A percentile compares a stretch with the other conserved stretches of the same genome.
Conservation (phyloP, 2,329 filamentous ascomycete genomes). For the Paracorniculantispora psalliotae region DNA sequence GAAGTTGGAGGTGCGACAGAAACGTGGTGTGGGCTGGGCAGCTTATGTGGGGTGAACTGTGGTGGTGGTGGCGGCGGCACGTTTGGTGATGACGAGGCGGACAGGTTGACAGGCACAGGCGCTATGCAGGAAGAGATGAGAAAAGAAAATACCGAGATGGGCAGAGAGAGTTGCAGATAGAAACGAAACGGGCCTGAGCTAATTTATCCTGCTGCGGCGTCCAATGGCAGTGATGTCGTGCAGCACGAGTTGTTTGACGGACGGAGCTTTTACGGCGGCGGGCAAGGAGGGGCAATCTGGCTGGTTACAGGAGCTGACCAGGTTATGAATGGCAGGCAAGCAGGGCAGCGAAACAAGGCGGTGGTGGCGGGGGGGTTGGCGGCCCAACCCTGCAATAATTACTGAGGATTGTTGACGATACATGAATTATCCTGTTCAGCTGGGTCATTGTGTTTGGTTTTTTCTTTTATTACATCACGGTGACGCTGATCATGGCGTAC, state of each 20-base stretch:
- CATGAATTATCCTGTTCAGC: not conserved
- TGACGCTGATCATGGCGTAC: slow-evolving; percentile 1
- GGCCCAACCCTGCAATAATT: not conserved
- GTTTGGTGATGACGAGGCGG: not conserved
- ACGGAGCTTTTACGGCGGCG: slow-evolving; percentile 4
- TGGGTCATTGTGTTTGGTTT: not conserved
- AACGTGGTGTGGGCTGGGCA: not conserved
- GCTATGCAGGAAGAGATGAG: not conserved
- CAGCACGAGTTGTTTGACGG: slow-evolving; percentile 6
- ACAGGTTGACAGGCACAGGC: not conserved
- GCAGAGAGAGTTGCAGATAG: not conserved
- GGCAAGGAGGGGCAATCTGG: slow-evolving; percentile 4
- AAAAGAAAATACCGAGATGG: not conserved
- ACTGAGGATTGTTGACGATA: not conserved
- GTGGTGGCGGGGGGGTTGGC: not conserved
- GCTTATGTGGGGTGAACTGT: slow-evolving; percentile 8
- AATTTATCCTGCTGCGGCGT: slow-evolving; percentile 6
- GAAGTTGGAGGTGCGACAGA: slow-evolving; percentile 1
- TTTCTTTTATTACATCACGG: slow-evolving; percentile 8
- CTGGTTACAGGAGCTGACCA: not conserved
- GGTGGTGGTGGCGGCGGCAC: not conserved
- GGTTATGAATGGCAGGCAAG: not conserved
- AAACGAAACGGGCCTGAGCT: not conserved
- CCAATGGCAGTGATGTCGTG: slow-evolving; percentile 13
- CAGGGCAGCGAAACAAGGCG: slow-evolving; percentile 5